Evolutionary conservation across 768 basidiomycete genomes (phyloP), one percentile per base, ranked within the genome.

Genomic region (Pleurotus sapidus): DNA sequence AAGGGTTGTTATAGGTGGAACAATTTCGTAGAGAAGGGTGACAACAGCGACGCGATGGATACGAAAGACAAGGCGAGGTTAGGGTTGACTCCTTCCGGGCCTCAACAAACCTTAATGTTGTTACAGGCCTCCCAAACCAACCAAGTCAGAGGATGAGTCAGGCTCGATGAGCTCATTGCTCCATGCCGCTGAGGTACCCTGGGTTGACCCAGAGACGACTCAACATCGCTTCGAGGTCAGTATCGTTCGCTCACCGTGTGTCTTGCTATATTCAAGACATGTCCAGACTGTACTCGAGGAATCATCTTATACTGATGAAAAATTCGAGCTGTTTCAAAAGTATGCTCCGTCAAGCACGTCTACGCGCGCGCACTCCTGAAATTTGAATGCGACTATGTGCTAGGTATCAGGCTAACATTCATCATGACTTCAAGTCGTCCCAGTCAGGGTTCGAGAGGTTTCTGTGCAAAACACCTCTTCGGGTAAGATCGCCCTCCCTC

Each of bases 361-460:
- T 11, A 11, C 11, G 30, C 9, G 11, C 30, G 30, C 30, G 30
- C 30, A 11, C 3, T 34, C 11, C 11, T 34, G 4, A 34, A 8
- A 34, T 34, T 17, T 54, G 17, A 9, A 15, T 98, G 80, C 20
- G 20, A 20, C 3, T 20, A 20, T 20, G 20, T 65, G 69, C 81
- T 65, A 78, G 79, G 58, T 98, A 98, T 69, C 96, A 95, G 68
- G 69, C 68, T 27, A 76, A 84, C 5, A 84, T 97, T 20, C 96
- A 98, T 67, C 73, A 83, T 42, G 94, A 97, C 46, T 61, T 68
- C 1, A 70, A 78, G 2, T 83, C 80, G 27, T 75, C 72, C 1
- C 75, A 77, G 34, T 59, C 60, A 3, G 76, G 80, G 1, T 96
- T 96, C 67, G 73, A 72, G 56, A 68, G 82, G 2, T 98, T 98